Evolutionary conservation across 495 filamentous ascomycete species (phyloP).

Genomic region (Tuber aestivum): DNA sequence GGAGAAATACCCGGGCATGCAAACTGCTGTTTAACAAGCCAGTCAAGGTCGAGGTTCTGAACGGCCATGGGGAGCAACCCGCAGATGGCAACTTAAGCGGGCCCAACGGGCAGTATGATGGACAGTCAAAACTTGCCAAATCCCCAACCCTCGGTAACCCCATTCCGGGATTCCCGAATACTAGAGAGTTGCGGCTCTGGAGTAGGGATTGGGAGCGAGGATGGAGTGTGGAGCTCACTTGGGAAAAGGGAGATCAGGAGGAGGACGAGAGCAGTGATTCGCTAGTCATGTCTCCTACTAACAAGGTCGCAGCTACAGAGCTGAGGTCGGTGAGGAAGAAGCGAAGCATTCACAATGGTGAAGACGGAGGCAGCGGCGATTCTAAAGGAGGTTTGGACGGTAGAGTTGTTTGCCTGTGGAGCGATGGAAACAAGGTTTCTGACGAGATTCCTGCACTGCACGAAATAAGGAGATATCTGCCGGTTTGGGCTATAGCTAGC

Average conservation of each 20-base stretch:
- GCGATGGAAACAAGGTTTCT: slow-evolving; percentile 61
- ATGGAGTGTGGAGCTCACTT: slow-evolving; percentile 72
- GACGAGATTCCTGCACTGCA: slow-evolving; percentile 78
- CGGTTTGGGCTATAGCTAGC: slow-evolving; percentile 68
- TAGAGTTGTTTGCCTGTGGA: slow-evolving; percentile 76
- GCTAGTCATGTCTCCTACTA: neutral
- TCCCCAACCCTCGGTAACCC: slow-evolving; percentile 29
- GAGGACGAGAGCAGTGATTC: neutral
- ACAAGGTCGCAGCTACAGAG: neutral
- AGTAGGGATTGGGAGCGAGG: slow-evolving; percentile 65
- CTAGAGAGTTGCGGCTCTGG: slow-evolving; percentile 10
- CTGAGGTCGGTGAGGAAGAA: neutral
- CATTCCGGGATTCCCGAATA: slow-evolving; percentile 15
- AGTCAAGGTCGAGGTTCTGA: slow-evolving; percentile 52
- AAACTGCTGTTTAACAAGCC: slow-evolving; percentile 58
- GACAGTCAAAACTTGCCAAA: slow-evolving; percentile 8
- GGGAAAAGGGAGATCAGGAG: slow-evolving; percentile 45
- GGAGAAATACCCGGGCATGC: slow-evolving; percentile 64
- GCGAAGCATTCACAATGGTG: slow-evolving; percentile 13
- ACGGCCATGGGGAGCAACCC: slow-evolving; percentile 53
- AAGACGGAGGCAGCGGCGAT: slow-evolving; percentile 40
- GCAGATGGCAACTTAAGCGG: slow-evolving; percentile 53
- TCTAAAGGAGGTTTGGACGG: slow-evolving; percentile 54
- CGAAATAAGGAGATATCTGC: slow-evolving; percentile 68
- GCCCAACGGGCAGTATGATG: slow-evolving; percentile 13